A percentile compares a stretch with the other conserved stretches of the same genome.
Conservation (phyloP, 2,329 filamentous ascomycete genomes). For the Plenodomus biglobosus region DNA sequence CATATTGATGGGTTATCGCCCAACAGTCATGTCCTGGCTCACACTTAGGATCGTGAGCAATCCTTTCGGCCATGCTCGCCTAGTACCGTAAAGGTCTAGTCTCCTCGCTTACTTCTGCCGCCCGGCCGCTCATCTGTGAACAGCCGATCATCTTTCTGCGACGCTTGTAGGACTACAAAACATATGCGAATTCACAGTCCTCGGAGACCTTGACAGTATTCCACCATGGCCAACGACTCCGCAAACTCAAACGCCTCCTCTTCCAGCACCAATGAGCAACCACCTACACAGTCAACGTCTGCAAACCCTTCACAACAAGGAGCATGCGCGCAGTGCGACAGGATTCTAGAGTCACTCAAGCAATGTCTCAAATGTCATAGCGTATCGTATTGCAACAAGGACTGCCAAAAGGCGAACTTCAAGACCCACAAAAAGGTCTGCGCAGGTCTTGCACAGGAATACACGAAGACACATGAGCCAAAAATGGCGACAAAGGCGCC, state of each 20-base stretch:
- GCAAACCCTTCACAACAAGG: slow-evolving; percentile 1
- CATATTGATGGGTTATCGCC: too few relatives aligned
- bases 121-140: background rate
- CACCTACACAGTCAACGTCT: slow-evolving; percentile 12
- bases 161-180: background rate
- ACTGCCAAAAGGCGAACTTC: slow-evolving; percentile 45
- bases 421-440: slow-evolving; percentile 48
- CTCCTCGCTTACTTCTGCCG: background rate
- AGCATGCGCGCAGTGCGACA: slow-evolving; percentile 30
- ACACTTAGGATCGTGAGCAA: too few relatives aligned
- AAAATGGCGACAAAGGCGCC: slow-evolving; percentile 43
- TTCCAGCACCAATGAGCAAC: background rate
- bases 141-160: background rate
- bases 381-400: slow-evolving; percentile 44
- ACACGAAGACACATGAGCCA: slow-evolving; percentile 41
- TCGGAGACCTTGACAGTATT: background rate
- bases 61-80: background rate
- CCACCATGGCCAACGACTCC: background rate
- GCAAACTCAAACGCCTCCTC: slow-evolving; percentile 2
- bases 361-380: slow-evolving; percentile 46
- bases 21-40: too few relatives aligned
- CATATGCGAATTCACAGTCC: background rate
- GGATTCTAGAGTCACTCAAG: slow-evolving; percentile 30
- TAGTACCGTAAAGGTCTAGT: background rate
- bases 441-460: slow-evolving; percentile 43